These are phyloP conservation scores for Rubus idaeus DNA, from an alignment of 306 rosid genomes.

Conservation along the genomic window DNA sequence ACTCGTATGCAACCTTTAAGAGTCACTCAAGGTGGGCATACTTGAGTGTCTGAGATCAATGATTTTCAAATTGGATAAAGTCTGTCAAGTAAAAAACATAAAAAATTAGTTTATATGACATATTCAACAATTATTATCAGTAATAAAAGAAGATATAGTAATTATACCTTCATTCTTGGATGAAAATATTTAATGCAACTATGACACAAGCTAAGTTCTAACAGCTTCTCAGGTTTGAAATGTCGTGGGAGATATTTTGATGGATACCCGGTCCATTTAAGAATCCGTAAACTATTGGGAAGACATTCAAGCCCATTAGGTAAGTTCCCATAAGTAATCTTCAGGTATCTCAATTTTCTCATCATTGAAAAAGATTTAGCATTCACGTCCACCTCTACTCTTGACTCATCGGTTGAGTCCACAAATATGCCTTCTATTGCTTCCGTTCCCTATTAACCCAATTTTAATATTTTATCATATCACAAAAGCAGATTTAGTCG, in stretches of 20 bases:
- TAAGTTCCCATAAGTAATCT: neutral
- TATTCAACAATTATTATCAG: too few relatives aligned
- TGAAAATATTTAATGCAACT: too few relatives aligned
- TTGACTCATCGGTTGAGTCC: neutral
- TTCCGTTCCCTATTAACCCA: constrained; percentile 2
- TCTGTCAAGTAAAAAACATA: neutral
- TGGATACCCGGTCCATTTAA: neutral
- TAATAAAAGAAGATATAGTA: too few relatives aligned
- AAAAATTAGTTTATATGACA: neutral
- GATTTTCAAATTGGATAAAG: neutral
- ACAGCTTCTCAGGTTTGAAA: neutral
- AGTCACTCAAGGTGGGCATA: neutral
- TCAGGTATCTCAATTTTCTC: neutral
- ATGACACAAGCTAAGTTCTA: neutral
- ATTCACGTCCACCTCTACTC: neutral
- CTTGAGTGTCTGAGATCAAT: too few relatives aligned
- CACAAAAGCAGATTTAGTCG: neutral
- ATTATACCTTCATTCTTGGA: too few relatives aligned
- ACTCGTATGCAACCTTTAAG: neutral
- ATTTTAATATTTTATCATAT: neutral
- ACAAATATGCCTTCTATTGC: neutral
- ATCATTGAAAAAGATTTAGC: neutral
- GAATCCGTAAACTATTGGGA: constrained; percentile 1
- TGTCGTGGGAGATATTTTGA: neutral
- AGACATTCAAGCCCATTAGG: neutral